Conservation (phyloP, 441 rosid genomes). For the Codiaeum variegatum region DNA sequence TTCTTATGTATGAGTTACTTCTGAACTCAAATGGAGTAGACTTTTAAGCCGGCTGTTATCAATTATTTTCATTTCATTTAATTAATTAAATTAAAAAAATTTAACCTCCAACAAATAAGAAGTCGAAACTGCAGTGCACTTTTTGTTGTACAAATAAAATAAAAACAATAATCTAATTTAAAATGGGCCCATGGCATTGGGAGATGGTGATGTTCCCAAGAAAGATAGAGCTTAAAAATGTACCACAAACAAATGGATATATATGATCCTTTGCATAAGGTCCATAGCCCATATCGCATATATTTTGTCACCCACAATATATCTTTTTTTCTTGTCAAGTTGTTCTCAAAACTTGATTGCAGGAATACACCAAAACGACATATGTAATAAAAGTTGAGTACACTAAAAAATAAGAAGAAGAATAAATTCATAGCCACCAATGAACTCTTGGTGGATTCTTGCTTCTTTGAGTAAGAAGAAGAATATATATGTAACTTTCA, state of each 20-base stretch:
- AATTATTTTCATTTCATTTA: no score
- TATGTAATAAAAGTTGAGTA: neutral
- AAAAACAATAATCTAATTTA: no score
- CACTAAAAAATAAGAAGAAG: neutral
- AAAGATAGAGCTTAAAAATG: constrained; percentile 20
- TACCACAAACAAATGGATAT: constrained; percentile 17
- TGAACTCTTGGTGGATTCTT: neutral
- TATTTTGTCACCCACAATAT: constrained; percentile 1
- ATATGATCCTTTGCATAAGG: neutral
- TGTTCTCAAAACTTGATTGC: neutral
- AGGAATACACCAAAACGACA: neutral
- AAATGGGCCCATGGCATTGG: constrained; percentile 17
- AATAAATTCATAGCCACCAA: neutral
- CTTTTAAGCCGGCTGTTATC: no score
- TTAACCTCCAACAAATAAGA: no score
- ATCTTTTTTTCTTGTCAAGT: constrained; percentile 1
- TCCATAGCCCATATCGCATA: neutral
- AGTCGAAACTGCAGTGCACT: no score
- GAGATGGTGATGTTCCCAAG: constrained; percentile 27
- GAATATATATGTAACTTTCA: no score
- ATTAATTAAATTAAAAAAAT: no score
- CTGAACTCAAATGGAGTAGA: no score
- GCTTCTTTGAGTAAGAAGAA: neutral
- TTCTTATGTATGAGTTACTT: no score
- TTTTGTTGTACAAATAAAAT: no score